Base-by-base conservation (phyloP, 164 flowering plant genomes). In the Vitis rupestris region DNA sequence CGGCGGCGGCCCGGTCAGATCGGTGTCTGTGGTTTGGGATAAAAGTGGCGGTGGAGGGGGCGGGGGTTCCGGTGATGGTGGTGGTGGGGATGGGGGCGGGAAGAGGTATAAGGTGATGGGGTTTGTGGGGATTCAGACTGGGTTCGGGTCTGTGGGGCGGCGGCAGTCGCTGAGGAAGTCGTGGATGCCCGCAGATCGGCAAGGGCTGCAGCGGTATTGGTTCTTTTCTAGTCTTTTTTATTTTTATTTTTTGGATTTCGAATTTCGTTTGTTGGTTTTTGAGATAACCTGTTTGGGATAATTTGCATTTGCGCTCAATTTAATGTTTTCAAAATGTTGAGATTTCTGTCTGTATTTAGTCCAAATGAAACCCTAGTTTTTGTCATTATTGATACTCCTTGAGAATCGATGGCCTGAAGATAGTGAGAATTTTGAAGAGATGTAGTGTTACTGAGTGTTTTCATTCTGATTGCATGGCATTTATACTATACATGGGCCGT, bases 61-160 rank as follows among this genome's bases (percentile, higher is more conserved):
- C 54, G 71, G 51, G 8, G 57, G 48, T 59, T 55, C 3, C 10
- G 58, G 9, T 52, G 75, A 16, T 19, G 47, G 16, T 53, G 55
- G 66, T 11, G 70, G 31, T 49, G 52, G 23, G 9, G 64, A 68
- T 65, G 78, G 65, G 8, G 81, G 71, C 37, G 60, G 17, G 67
- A 85, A 84, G 80, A 81, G 97, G 80, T 80, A 80, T 68, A 96
- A 89, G 70, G 92, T 90, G 47, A 86, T 88, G 95, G 99, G 94
- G 1, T 91, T 96, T 79, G 99, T 96, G 4, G 99, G 99, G 44
- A 93, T 96, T 49, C 97, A 90, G 70, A 91, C 98, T 30, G 97
- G 99, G 50, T 95, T 95, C 66, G 88, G 80, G 59, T 96, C 99
- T 0, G 76, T 59, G 8, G 98, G 90, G 6, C 81, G 99, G 63